phyloP scores from a whole-genome alignment of 768 basidiomycete genomes.

The Lentinus brumalis region DNA sequence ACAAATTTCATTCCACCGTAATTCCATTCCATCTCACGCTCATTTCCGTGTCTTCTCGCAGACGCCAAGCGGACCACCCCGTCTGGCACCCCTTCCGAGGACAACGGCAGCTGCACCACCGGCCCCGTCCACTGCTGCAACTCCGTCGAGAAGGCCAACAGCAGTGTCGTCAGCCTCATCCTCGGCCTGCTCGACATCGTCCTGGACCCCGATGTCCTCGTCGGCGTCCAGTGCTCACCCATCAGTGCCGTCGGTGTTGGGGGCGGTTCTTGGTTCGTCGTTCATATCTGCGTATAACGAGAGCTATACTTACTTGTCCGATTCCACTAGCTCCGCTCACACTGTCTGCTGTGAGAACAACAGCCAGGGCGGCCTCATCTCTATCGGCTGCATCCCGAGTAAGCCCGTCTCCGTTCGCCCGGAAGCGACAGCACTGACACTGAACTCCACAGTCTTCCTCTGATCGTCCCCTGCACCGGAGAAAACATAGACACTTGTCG shows the following conservation, averaged over 20 bases:
- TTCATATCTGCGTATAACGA: neutral
- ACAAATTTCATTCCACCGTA: neutral
- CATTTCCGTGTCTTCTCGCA: neutral
- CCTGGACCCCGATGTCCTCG: slow-evolving; percentile 15
- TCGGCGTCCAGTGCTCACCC: slow-evolving; percentile 27
- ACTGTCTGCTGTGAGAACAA: slow-evolving; percentile 32
- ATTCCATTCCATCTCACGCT: neutral
- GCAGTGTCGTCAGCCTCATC: slow-evolving; percentile 16
- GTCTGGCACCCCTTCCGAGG: slow-evolving; percentile 10
- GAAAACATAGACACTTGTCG: slow-evolving; percentile 3
- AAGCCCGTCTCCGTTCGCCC: neutral
- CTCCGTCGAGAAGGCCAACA: slow-evolving; percentile 21
- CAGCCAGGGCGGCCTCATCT: slow-evolving; percentile 28
- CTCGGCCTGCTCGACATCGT: slow-evolving; percentile 20
- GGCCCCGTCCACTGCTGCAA: slow-evolving; percentile 37
- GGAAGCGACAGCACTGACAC: neutral
- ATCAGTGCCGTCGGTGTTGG: slow-evolving; percentile 17
- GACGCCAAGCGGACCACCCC: slow-evolving; percentile 16
- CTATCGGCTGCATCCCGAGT: slow-evolving; percentile 28
- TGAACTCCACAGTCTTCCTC: neutral
- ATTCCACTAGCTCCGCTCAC: neutral
- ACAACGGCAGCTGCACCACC: slow-evolving; percentile 29
- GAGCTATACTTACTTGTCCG: no score
- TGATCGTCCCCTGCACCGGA: neutral
- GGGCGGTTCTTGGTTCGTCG: slow-evolving; percentile 24